phyloP scores from a whole-genome alignment of 2,329 filamentous ascomycete species.

The Coleophoma crateriformis region DNA sequence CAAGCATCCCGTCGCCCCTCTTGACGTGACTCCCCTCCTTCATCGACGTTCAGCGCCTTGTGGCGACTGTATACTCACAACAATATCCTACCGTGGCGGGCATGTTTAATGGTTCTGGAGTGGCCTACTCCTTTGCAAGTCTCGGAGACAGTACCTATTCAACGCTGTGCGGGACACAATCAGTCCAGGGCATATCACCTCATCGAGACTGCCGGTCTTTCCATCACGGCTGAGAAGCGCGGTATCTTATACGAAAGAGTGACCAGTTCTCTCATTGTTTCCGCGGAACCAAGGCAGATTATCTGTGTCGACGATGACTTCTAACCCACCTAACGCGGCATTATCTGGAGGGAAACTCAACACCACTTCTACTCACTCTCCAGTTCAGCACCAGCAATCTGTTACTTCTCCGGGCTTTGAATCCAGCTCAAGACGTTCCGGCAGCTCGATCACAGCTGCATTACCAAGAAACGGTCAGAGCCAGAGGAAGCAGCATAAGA shows the following conservation, averaged over 20 bases:
- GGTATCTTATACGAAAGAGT: no score
- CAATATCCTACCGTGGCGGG: neutral
- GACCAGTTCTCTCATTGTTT: no score
- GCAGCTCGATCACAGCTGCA: slow-evolving; percentile 17
- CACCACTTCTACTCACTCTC: slow-evolving; percentile 20
- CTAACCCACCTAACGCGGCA: slow-evolving; percentile 21
- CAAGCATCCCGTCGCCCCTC: neutral
- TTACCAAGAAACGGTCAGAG: slow-evolving; percentile 71
- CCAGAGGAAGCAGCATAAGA: slow-evolving; percentile 77
- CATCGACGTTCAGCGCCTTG: slow-evolving; percentile 1
- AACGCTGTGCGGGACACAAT: no score
- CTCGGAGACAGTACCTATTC: no score
- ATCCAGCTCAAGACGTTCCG: slow-evolving; percentile 19
- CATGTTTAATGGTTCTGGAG: no score
- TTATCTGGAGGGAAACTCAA: slow-evolving; percentile 25
- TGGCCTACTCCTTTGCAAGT: neutral
- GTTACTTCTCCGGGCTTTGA: slow-evolving; percentile 22
- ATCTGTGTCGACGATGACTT: slow-evolving; percentile 21
- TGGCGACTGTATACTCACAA: slow-evolving; percentile 1
- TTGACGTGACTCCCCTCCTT: slow-evolving; percentile 1
- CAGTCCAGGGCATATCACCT: no score
- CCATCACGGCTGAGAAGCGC: no score
- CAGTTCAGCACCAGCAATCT: slow-evolving; percentile 22
- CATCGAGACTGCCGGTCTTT: no score
- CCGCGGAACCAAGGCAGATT: neutral